Evolutionary conservation across 1,139 yeast genomes (phyloP), one percentile per base, ranked within the genome.

Genomic region (Yamadazyma epiphylla): DNA sequence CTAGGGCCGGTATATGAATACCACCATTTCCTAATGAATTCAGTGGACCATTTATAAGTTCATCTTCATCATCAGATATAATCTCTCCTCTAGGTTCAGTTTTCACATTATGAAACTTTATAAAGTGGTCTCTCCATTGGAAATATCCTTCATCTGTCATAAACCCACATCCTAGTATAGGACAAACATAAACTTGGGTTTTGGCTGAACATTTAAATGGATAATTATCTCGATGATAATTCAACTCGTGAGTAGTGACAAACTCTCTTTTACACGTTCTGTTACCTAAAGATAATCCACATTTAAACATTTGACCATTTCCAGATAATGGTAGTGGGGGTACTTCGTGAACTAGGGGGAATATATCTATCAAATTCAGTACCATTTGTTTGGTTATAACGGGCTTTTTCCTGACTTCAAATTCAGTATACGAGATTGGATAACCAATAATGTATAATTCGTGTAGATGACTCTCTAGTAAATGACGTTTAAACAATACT

Each of bases 131-230:
- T 31, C 58, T 43, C 60, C 64, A 63, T 19, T 51, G 58, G 11
- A 45, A 33, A 37, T 60, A 65, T 3, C 68, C 64, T 7, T 50
- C 58, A 26, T 60, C 68, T 0, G 70, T 61, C 52, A 60, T 54
- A 37, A 43, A 64, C 4, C 60, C 67, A 43, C 73, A 66, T 4
- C 73, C 73, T 22, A 66, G 42, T 14, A 65, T 36, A 2, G 73
- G 71, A 38, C 73, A 65, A 7, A 58, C 41, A 29, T 60, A 48
- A 2, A 63, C 62, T 34, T 60, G 69, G 11, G 42, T 48, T 32
- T 50, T 54, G 7, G 38, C 11, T 2, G 64, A 55, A 32, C 70
- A 60, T 5, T 37, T 15, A 5, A 27, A 30, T 2, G 54, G 50
- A 15, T 32, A 33, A 12, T 36, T 35, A 3, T 33, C 41, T 26